phyloP scores from a whole-genome alignment of 2,329 filamentous ascomycete species.

The Penicillium glabrum region DNA sequence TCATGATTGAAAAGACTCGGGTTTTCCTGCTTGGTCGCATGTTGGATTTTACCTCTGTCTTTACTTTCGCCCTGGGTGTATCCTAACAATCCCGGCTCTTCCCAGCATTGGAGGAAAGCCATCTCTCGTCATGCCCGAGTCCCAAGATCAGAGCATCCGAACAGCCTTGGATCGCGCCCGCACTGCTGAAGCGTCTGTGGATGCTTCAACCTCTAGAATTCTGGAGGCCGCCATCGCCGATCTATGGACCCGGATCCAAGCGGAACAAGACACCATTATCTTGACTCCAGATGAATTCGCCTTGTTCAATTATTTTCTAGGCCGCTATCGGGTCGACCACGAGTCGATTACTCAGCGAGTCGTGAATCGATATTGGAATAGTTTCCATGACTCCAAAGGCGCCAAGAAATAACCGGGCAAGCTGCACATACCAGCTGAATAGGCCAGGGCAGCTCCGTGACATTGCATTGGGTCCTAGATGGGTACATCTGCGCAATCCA shows the following conservation, averaged over 20 bases:
- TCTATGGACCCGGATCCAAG: slow-evolving; percentile 68
- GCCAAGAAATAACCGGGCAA: slow-evolving; percentile 21
- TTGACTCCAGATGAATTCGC: slow-evolving; percentile 77
- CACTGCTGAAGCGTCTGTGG: slow-evolving; percentile 65
- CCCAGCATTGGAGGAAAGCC: background rate
- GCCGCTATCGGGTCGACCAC: slow-evolving; percentile 58
- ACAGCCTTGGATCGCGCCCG: slow-evolving; percentile 74
- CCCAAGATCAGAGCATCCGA: slow-evolving; percentile 50
- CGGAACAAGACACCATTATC: slow-evolving; percentile 66
- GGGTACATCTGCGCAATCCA: background rate
- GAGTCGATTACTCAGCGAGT: slow-evolving; percentile 48
- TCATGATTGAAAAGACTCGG: slow-evolving; percentile 19
- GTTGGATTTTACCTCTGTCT: slow-evolving; percentile 12
- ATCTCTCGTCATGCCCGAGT: slow-evolving; percentile 29
- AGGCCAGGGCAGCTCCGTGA: background rate
- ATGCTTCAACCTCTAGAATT: slow-evolving; percentile 62
- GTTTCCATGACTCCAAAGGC: slow-evolving; percentile 27
- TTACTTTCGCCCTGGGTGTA: background rate
- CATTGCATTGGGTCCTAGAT: background rate
- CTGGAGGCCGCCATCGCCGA: slow-evolving; percentile 64
- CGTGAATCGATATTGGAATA: slow-evolving; percentile 59
- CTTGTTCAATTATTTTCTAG: slow-evolving; percentile 81
- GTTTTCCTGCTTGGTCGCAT: slow-evolving; percentile 18
- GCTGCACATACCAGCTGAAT: background rate
- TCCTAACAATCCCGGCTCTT: background rate